Percentiles rank a stretch among this genome's conserved stretches.
These are phyloP conservation scores for Glutinoglossum americanum DNA, from an alignment of 495 filamentous ascomycete species.

Conservation along the genomic window DNA sequence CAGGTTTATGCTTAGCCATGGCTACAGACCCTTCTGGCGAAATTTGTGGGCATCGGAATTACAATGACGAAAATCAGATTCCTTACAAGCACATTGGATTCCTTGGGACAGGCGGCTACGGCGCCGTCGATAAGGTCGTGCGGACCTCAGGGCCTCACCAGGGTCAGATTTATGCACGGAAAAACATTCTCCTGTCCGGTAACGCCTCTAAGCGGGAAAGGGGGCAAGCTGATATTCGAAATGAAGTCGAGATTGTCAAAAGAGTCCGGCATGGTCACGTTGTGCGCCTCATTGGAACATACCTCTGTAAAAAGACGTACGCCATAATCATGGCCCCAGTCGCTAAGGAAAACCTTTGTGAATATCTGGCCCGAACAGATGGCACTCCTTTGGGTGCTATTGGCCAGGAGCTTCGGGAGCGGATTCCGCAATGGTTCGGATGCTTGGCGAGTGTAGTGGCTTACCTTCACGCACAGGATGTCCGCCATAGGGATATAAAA, in stretches of 20 bases:
- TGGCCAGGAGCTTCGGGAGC: background rate
- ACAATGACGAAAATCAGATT: background rate
- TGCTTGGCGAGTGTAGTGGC: background rate
- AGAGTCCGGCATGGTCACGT: background rate
- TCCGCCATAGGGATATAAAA: background rate
- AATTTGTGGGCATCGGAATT: background rate
- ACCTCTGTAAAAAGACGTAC: background rate
- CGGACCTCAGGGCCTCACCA: background rate
- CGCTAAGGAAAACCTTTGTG: background rate
- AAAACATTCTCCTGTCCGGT: background rate
- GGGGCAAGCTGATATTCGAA: background rate
- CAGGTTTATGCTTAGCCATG: too few species aligned
- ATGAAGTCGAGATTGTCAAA: background rate
- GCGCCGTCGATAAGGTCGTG: background rate
- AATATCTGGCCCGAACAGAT: background rate
- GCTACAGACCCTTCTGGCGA: background rate
- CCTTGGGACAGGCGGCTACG: background rate
- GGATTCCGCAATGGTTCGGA: background rate
- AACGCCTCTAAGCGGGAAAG: too few species aligned
- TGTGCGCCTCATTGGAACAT: background rate
- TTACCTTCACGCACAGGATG: background rate
- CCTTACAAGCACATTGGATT: background rate
- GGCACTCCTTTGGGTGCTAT: background rate
- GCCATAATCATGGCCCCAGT: background rate
- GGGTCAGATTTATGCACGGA: background rate